These are phyloP conservation scores for Parastagonospora nodorum DNA, from an alignment of 2,329 filamentous ascomycete genomes.

Conservation along the genomic window DNA sequence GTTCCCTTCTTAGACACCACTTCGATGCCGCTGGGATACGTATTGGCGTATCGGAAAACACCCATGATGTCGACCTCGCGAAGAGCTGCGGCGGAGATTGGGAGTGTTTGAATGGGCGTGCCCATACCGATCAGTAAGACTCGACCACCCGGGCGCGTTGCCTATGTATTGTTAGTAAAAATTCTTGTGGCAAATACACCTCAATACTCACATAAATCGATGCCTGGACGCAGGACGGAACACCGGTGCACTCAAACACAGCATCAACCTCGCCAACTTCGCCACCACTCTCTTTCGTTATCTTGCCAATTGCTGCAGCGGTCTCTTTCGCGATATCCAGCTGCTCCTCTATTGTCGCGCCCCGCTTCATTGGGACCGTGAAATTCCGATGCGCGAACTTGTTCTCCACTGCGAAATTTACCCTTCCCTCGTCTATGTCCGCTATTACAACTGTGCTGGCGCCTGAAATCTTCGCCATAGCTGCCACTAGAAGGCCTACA, in stretches of 20 bases:
- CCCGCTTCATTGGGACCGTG: conserved; percentile 53
- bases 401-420: conserved; percentile 60
- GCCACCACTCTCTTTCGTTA: conserved; percentile 37
- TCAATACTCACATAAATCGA: conserved; percentile 64
- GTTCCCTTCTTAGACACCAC: conserved; percentile 55
- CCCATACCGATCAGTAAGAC: conserved; percentile 82
- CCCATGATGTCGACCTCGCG: conserved; percentile 80
- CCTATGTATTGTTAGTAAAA: conserved; percentile 31
- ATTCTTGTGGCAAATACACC: not conserved
- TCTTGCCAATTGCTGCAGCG: conserved; percentile 50
- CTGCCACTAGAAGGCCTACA: conserved; percentile 64
- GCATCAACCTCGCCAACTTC: conserved; percentile 64
- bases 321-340: conserved; percentile 57
- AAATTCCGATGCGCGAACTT: conserved; percentile 54
- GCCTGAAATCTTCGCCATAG: conserved; percentile 59
- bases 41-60: conserved; percentile 78
- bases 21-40: conserved; percentile 72
- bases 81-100: conserved; percentile 72
- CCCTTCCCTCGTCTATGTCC: conserved; percentile 62
- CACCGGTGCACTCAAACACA: conserved; percentile 78
- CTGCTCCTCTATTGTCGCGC: conserved; percentile 59
- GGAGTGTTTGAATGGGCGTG: conserved; percentile 74
- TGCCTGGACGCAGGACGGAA: conserved; percentile 75
- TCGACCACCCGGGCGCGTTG: conserved; percentile 71
- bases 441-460: conserved; percentile 63